Base-by-base conservation (phyloP, 768 basidiomycete genomes). In the Boletus reticulatus region DNA sequence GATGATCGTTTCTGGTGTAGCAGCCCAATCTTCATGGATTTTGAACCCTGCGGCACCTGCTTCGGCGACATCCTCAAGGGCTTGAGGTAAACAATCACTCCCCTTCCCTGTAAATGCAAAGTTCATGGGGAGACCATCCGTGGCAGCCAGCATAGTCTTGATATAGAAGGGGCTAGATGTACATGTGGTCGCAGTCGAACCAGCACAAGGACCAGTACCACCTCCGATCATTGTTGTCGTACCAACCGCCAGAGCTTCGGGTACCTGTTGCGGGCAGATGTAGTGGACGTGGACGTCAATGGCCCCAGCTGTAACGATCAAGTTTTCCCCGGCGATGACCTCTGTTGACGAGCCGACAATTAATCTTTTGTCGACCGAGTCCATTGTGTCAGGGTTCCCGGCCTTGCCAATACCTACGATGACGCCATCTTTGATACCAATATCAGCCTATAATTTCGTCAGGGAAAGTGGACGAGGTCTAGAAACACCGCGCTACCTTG, bases 21-120 rank as follows among this genome's bases (percentile, higher is more conserved):
- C 80, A 3, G 96, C 96, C 96, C 96, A 98, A 70, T 98, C 96
- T 71, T 98, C 97, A 64, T 99, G 97, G 55, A 99, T 73, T 75
- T 99, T 99, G 62, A 98, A 70, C 2, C 97, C 97, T 14, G 80
- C 83, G 1, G 92, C 93, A 11, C 95, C 95, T 13, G 92, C 92
- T 55, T 78, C 76, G 24, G 96, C 78, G 52, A 94, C 78, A 55
- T 97, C 95, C 68, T 85, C 87, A 50, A 98, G 68, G 4, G 89
- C 88, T 3, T 62, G 76, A 11, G 79, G 75, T 0, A 87, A 93
- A 0, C 89, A 81, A 66, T 99, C 97, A 61, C 98, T 98, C 0
- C 95, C 97, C 72, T 97, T 98, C 14, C 95, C 96, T 1, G 97
- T 99, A 67, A 98, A 91, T 3, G 80, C 91, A 70, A 96, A 93